phyloP scores from a whole-genome alignment of 768 basidiomycete species.

The Macrolepiota dolichaula region DNA sequence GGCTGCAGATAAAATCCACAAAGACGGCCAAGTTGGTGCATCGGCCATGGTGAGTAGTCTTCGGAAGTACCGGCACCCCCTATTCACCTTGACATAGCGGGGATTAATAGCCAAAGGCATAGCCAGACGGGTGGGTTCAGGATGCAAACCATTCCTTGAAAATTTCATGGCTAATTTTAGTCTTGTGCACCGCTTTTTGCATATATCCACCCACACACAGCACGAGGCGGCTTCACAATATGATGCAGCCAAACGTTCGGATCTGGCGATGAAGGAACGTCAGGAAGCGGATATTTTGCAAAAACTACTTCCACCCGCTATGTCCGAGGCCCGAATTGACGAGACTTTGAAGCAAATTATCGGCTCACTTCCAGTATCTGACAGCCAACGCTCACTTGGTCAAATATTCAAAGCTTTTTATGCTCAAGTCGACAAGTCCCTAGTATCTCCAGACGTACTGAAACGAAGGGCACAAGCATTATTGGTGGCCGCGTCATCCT shows the following conservation, averaged over 20 bases:
- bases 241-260: constrained; percentile 50
- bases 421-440: constrained; percentile 52
- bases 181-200: background rate
- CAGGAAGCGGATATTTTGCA: constrained; percentile 54
- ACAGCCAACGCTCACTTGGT: constrained; percentile 39
- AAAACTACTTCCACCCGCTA: constrained; percentile 55
- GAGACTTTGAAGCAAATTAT: constrained; percentile 41
- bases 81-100: constrained; percentile 18
- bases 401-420: constrained; percentile 64
- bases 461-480: constrained; percentile 43
- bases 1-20: constrained; percentile 56
- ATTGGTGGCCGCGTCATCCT: constrained; percentile 11
- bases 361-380: constrained; percentile 21
- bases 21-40: constrained; percentile 34
- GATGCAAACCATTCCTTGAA: background rate
- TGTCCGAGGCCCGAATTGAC: constrained; percentile 57
- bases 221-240: constrained; percentile 58
- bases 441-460: constrained; percentile 55
- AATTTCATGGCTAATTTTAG: background rate
- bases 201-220: too few species aligned
- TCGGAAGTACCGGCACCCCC: background rate
- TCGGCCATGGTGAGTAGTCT: constrained; percentile 38
- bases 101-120: constrained; percentile 56
- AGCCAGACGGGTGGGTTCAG: constrained; percentile 49
- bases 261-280: constrained; percentile 62